Conservation (phyloP, 176 grass and related monocot species). For the Avena sativa region DNA sequence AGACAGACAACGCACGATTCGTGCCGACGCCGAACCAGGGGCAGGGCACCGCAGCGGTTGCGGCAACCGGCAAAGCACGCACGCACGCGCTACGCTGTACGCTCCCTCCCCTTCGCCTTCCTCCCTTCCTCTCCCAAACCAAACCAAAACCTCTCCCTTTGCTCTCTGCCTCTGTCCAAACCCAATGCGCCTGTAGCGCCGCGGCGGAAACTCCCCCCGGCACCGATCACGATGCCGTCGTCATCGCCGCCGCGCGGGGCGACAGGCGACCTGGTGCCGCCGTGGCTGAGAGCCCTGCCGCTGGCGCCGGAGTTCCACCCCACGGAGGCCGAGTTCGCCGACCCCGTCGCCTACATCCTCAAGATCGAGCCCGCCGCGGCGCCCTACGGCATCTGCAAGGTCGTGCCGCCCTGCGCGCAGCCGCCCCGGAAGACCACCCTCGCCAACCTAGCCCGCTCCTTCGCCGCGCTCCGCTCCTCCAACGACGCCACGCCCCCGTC, state of each 20-base stretch:
- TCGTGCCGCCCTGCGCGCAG: constrained; percentile 66
- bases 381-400: constrained; percentile 86
- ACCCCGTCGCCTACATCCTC: constrained; percentile 84
- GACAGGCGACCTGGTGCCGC: constrained; percentile 46
- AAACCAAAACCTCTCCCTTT: constrained; percentile 30
- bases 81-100: neutral
- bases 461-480: constrained; percentile 63
- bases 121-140: neutral
- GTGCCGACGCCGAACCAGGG: neutral
- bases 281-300: constrained; percentile 80
- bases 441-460: constrained; percentile 85
- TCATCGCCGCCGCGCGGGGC: neutral
- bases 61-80: neutral
- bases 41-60: constrained; percentile 39
- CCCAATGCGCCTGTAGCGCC: constrained; percentile 44
- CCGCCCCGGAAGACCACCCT: constrained; percentile 74
- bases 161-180: neutral
- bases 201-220: neutral
- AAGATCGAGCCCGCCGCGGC: constrained; percentile 80
- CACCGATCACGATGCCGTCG: constrained; percentile 28
- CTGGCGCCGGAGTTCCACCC: constrained; percentile 92
- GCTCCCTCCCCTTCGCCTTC: neutral
- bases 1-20: neutral
- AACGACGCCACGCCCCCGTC: constrained; percentile 34
- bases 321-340: constrained; percentile 74